Evolutionary conservation across 352 stramenopile genomes (phyloP), one percentile per base, ranked within the genome.

Genomic region (Globisporangium canariense): DNA sequence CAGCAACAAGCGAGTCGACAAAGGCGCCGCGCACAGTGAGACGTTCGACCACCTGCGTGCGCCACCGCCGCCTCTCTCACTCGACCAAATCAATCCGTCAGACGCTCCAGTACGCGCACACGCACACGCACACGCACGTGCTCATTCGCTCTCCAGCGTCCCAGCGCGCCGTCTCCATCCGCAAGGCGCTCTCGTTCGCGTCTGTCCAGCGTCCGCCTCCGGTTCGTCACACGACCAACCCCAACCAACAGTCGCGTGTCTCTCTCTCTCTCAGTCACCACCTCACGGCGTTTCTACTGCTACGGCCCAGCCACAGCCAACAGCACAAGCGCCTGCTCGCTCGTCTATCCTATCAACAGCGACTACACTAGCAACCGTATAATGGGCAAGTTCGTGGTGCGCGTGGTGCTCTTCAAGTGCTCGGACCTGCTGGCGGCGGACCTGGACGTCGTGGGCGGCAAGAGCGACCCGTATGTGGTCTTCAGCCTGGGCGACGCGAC

Each of bases 401-500:
- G 66, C 34, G 73, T 91, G 38, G 75, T 88, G 51, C 75, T 91
- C 38, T 89, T 77, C 71, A 79, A 83, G 64, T 91, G 82, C 76
- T 68, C 73, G 25, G 75, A 88, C 66, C 64, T 91, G 52, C 68
- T 77, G 32, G 78, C 78, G 8, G 70, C 70, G 18, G 78, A 91
- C 66, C 38, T 74, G 58, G 68, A 79, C 36, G 52, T 86, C 18
- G 75, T 78, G 22, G 79, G 79, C 34, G 80, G 81, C 64, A 91
- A 89, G 70, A 91, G 84, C 71, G 78, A 90, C 71, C 77, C 80
- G 63, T 93, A 90, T 68, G 84, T 93, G 49, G 72, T 89, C 2
- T 88, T 91, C 58, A 69, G 72, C 28, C 56, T 89, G n/a, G 76
- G 67, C 32, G 62, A 75, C 38, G 47, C 63, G 30, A 84, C 68